Percentiles rank a stretch among this genome's conserved stretches.
These are phyloP conservation scores for Neurospora sp. DNA, from an alignment of 495 filamentous ascomycete species.

Conservation along the genomic window DNA sequence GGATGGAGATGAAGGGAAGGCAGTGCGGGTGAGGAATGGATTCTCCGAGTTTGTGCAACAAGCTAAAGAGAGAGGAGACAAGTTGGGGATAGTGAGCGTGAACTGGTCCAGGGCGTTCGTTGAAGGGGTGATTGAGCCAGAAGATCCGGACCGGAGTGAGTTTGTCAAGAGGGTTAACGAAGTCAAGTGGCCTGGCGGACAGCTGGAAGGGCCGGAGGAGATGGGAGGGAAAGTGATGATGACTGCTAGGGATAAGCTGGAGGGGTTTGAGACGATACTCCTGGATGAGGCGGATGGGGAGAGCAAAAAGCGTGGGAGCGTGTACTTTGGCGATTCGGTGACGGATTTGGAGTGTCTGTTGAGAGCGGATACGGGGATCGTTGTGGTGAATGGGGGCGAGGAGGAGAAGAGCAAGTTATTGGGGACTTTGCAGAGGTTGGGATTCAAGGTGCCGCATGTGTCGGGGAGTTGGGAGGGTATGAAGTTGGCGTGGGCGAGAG, in stretches of 20 bases:
- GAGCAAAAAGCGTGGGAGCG: constrained; percentile 3
- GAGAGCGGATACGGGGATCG: constrained; percentile 23
- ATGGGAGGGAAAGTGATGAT: constrained; percentile 13
- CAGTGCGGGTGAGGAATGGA: constrained; percentile 23
- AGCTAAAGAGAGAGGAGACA: constrained; percentile 10
- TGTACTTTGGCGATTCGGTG: constrained; percentile 26
- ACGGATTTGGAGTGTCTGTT: constrained; percentile 29
- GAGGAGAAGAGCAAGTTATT: constrained; percentile 23
- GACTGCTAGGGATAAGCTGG: constrained; percentile 17
- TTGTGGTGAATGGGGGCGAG: constrained; percentile 22
- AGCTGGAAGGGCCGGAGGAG: constrained; percentile 23
- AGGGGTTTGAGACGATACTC: constrained; percentile 5
- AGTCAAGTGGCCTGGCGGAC: constrained; percentile 19
- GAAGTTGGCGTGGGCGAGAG: constrained; percentile 19
- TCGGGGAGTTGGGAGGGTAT: neutral
- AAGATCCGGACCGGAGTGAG: neutral
- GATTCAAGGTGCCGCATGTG: constrained; percentile 26
- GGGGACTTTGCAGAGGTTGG: constrained; percentile 24
- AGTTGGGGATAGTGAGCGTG: constrained; percentile 30
- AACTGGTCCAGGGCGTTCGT: constrained; percentile 39
- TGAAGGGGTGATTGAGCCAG: constrained; percentile 12
- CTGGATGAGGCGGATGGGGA: neutral
- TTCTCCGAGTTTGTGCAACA: constrained; percentile 22
- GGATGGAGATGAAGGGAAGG: constrained; percentile 9
- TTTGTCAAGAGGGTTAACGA: constrained; percentile 18